Evolutionary conservation across 2,329 filamentous ascomycete genomes (phyloP).

Genomic region (Emmonsia crescens): DNA sequence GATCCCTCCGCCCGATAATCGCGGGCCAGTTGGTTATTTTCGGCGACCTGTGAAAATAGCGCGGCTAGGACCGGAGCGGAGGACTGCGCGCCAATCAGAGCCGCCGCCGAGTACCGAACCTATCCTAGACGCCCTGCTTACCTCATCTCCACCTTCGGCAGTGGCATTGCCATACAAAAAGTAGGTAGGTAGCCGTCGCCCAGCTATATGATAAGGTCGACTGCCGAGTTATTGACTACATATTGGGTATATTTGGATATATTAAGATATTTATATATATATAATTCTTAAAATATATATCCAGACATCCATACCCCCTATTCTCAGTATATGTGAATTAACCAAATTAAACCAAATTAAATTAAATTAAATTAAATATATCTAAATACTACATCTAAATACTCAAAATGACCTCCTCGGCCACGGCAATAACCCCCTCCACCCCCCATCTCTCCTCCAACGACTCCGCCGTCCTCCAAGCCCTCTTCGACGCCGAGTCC

Average conservation of each 20-base stretch:
- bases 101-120: not conserved
- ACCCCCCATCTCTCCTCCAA: slow-evolving; percentile 30
- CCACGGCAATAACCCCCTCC: slow-evolving; percentile 14
- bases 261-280: too few relatives aligned
- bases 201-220: not conserved
- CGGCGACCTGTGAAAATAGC: not conserved
- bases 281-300: not conserved
- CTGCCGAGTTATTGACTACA: too few relatives aligned
- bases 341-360: too few relatives aligned
- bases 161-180: slow-evolving; percentile 1
- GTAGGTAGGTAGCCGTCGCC: not conserved
- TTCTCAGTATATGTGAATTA: too few relatives aligned
- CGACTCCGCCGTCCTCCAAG: slow-evolving; percentile 36
- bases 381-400: not conserved
- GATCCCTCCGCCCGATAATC: too few relatives aligned
- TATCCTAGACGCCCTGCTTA: not conserved
- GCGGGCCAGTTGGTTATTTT: not conserved
- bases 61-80: not conserved
- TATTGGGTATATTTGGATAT: too few relatives aligned
- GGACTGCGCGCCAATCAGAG: not conserved
- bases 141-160: not conserved
- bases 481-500: slow-evolving; percentile 38
- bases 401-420: not conserved
- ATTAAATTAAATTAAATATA: not conserved
- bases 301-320: too few relatives aligned